Conservation (phyloP, 768 basidiomycete species). For the Sporobolomyces pararoseus region DNA sequence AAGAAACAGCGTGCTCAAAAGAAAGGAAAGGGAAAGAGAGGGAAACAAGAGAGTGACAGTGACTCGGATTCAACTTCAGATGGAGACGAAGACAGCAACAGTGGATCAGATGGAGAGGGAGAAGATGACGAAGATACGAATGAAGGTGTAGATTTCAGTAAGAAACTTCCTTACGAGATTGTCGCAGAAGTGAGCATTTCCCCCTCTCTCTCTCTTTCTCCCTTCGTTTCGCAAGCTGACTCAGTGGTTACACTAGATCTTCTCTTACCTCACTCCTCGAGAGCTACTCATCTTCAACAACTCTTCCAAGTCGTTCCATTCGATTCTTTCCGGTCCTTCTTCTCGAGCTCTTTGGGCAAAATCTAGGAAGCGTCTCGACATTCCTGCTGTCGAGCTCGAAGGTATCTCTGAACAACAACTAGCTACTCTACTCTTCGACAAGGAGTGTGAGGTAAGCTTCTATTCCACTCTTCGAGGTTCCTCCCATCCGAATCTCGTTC, state of each 20-base stretch:
- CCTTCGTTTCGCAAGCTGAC: background rate
- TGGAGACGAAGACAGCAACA: background rate
- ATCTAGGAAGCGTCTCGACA: background rate
- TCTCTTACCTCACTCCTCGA: background rate
- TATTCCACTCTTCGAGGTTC: too few species aligned
- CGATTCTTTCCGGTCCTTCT: background rate
- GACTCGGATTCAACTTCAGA: too few species aligned
- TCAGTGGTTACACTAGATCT: background rate
- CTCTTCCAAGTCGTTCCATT: background rate
- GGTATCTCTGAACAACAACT: background rate
- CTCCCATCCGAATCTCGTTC: too few species aligned
- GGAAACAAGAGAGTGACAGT: too few species aligned
- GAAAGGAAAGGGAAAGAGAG: background rate
- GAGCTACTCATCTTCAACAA: background rate
- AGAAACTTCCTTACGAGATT: background rate
- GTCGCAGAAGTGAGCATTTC: background rate
- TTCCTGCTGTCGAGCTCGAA: background rate
- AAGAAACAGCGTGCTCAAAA: background rate
- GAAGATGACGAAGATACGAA: background rate
- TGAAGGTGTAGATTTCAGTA: background rate
- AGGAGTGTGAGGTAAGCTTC: background rate
- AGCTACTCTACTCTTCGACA: background rate
- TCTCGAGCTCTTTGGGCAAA: background rate
- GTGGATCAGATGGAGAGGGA: background rate
- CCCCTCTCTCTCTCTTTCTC: background rate